Evolutionary conservation across 345 rosid genomes (phyloP), one percentile per base, ranked within the genome.

Genomic region (Cardamine occulta): DNA sequence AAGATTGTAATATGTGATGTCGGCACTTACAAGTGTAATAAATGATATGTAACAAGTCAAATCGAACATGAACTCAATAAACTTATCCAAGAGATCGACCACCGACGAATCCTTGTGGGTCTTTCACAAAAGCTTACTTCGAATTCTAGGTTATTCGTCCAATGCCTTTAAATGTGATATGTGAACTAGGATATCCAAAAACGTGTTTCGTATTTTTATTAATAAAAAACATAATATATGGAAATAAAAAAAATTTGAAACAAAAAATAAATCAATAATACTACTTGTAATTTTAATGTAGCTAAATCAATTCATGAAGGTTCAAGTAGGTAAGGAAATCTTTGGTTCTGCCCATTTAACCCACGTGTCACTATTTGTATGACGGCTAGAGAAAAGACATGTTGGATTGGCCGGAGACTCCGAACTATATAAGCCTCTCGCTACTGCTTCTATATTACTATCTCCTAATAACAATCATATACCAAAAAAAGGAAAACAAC

Each of bases 31-130:
- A 39, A 49, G 63, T 54, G 39, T 37, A 24, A 7, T 68, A 24
- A n/a, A 8, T 21, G 12, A 39, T 8, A 15, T 68, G 62, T 24
- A 68, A 53, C 34, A 37, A 68, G 7, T 54, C 72, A 67, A 67
- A 35, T 67, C 32, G 72, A 26, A 68, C 52, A 68, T 24, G 73
- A 68, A 54, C 73, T 24, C 72, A n/a, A 15, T 35, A 3, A 37
- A 10, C 62, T 53, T n/a, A 68, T 68, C 63, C 2, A 34, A 24
- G 18, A 37, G 17, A 26, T 26, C 28, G 28, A 54, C 14, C 73
- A 68, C 73, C 62, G 73, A 68, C 73, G 63, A 54, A 54, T 39
- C 73, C 10, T 39, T 68, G 26, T 67, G 35, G 49, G 61, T 35
- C 35, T 35, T 23, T 9, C 34, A 21, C 65, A 61, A 52, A 67